Percentiles rank a stretch among this genome's conserved stretches.
Conservation (phyloP, 139 green algal genomes). For the Gonium pectorale region DNA sequence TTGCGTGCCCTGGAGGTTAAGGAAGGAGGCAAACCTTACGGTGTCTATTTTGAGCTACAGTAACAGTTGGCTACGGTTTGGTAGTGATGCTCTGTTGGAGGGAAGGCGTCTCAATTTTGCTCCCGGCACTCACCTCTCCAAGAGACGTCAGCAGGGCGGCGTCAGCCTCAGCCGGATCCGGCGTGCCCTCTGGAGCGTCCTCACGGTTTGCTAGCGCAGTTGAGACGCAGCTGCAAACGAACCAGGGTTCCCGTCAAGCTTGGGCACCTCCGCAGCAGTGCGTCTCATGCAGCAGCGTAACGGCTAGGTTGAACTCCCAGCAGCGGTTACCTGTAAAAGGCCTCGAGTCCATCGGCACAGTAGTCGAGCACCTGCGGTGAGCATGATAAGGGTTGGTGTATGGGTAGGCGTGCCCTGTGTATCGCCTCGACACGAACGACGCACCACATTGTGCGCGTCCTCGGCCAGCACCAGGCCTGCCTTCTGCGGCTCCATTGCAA, state of each 20-base stretch:
- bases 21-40: background rate
- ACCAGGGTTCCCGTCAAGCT: too few species aligned
- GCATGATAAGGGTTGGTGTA: background rate
- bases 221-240: constrained; percentile 2
- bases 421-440: background rate
- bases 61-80: background rate
- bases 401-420: background rate
- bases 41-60: background rate
- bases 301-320: too few species aligned
- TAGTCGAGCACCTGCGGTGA: constrained; percentile 41
- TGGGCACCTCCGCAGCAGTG: background rate
- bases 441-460: constrained; percentile 38
- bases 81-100: background rate
- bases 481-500: background rate
- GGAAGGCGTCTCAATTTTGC: background rate
- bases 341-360: constrained; percentile 44
- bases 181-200: background rate
- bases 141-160: background rate
- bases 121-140: background rate
- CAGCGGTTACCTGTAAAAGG: constrained; percentile 45
- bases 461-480: background rate
- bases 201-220: background rate
- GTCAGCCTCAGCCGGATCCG: background rate
- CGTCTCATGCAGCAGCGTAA: background rate
- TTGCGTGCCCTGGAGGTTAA: background rate